Evolutionary conservation across 2,329 filamentous ascomycete genomes (phyloP).

Genomic region (Venturiaceae sp.): DNA sequence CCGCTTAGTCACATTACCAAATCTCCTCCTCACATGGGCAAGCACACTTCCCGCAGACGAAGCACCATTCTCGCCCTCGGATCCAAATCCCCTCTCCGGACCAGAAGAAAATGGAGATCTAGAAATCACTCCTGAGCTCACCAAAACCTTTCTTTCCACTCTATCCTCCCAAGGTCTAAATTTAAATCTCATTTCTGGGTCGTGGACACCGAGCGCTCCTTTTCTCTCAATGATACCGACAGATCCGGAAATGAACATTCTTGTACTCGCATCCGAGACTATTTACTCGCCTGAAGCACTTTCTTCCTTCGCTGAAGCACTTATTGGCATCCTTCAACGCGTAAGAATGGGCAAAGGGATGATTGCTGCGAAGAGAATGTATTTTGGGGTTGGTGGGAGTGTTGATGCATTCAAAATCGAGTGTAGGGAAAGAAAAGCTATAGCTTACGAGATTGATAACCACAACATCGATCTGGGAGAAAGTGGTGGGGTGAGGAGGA

Average conservation of each 20-base stretch:
- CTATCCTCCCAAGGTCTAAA: constrained; percentile 43
- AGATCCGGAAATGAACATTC: constrained; percentile 27
- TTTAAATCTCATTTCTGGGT: constrained; percentile 62
- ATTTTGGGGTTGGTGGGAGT: constrained; percentile 78
- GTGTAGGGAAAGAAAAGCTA: constrained; percentile 29
- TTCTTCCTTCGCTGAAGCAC: constrained; percentile 55
- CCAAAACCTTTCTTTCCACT: constrained; percentile 47
- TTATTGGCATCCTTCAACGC: constrained; percentile 47
- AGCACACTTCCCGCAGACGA: constrained; percentile 15
- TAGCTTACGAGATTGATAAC: constrained; percentile 39
- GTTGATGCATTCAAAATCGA: constrained; percentile 59
- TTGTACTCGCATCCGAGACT: constrained; percentile 68
- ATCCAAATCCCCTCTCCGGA: constrained; percentile 12
- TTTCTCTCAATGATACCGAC: constrained; percentile 50
- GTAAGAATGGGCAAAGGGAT: constrained; percentile 50
- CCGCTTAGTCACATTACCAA: constrained; percentile 69
- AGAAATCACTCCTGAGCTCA: constrained; percentile 49
- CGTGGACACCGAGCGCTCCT: constrained; percentile 49
- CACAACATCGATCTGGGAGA: constrained; percentile 31
- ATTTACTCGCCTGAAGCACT: constrained; percentile 73
- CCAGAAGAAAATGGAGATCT: constrained; percentile 46
- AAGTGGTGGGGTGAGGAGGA: constrained; percentile 32
- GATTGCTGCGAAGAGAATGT: constrained; percentile 68
- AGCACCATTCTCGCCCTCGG: constrained; percentile 11
- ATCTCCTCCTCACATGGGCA: constrained; percentile 61